phyloP scores from a whole-genome alignment of 768 basidiomycete genomes.

The Rhodotorula sphaerocarpa region DNA sequence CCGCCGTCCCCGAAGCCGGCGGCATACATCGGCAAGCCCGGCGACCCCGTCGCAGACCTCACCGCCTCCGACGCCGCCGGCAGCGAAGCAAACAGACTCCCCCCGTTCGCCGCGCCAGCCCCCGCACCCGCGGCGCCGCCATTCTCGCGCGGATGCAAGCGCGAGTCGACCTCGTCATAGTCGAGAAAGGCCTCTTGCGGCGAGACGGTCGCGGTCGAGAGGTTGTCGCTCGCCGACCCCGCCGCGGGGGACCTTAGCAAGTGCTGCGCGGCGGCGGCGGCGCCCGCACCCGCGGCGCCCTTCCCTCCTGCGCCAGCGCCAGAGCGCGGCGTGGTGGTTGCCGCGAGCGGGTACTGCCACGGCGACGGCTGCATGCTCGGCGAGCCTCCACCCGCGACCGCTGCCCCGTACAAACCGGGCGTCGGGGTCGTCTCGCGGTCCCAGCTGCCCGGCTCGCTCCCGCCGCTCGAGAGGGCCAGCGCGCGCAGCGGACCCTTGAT shows the following conservation, averaged over 20 bases:
- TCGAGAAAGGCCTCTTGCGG: conserved; percentile 36
- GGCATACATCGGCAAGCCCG: background rate
- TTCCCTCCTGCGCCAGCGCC: background rate
- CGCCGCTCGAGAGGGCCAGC: conserved; percentile 2
- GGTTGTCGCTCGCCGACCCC: conserved; percentile 3
- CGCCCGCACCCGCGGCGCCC: background rate
- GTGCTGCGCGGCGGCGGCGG: background rate
- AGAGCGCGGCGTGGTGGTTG: background rate
- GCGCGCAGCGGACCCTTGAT: conserved; percentile 31
- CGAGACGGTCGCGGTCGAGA: conserved; percentile 22
- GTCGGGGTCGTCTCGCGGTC: conserved; percentile 21
- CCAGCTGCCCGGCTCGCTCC: background rate
- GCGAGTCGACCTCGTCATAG: conserved; percentile 28
- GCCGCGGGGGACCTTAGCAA: conserved; percentile 13
- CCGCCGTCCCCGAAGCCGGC: background rate
- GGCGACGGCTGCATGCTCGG: background rate
- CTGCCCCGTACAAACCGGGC: no score
- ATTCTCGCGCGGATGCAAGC: conserved; percentile 4
- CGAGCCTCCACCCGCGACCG: no score
- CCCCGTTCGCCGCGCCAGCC: conserved; percentile 28
- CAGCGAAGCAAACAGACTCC: conserved; percentile 25
- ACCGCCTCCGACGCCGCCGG: no score
- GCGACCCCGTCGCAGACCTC: background rate
- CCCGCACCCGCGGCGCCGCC: conserved; percentile 4
- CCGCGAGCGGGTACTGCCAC: background rate